A percentile compares a stretch with the other conserved stretches of the same genome.
phyloP scores from a whole-genome alignment of 495 filamentous ascomycete genomes.

The Diplogelasinospora grovesii region DNA sequence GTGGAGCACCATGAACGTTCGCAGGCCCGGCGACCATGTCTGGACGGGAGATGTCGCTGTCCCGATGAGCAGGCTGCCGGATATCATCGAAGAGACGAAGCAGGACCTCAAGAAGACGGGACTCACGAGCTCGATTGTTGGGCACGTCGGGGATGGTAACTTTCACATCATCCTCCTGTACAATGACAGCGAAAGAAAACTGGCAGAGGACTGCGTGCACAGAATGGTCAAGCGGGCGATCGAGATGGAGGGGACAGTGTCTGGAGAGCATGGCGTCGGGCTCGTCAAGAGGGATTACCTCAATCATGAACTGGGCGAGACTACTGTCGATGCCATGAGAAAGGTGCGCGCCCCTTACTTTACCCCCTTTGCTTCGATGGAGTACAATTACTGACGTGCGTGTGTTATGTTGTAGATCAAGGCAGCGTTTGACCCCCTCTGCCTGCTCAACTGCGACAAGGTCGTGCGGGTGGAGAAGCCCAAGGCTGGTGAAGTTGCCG shows the following conservation, averaged over 20 bases:
- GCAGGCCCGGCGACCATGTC: conserved; percentile 55
- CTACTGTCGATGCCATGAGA: conserved; percentile 73
- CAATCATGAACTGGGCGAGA: conserved; percentile 62
- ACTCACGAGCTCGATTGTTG: conserved; percentile 66
- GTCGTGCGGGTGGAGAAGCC: conserved; percentile 57
- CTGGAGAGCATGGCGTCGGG: conserved; percentile 77
- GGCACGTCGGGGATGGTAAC: conserved; percentile 79
- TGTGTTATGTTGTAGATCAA: conserved; percentile 42
- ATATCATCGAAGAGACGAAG: conserved; percentile 76
- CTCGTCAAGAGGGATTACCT: conserved; percentile 79
- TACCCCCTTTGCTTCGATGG: not conserved
- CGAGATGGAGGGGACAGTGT: conserved; percentile 77
- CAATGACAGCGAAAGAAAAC: conserved; percentile 55
- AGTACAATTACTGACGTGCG: not conserved
- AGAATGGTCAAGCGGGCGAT: conserved; percentile 79
- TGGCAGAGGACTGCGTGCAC: conserved; percentile 66
- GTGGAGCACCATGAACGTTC: conserved; percentile 62
- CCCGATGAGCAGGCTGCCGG: conserved; percentile 62
- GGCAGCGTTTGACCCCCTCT: conserved; percentile 67
- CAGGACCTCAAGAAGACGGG: conserved; percentile 59
- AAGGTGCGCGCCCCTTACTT: conserved; percentile 53
- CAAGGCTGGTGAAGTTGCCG: conserved; percentile 42
- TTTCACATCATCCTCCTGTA: conserved; percentile 76
- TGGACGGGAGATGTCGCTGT: conserved; percentile 86
- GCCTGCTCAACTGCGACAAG: conserved; percentile 76